These are phyloP conservation scores for Phytophthora vignae DNA, from an alignment of 352 stramenopile genomes.

Conservation along the genomic window DNA sequence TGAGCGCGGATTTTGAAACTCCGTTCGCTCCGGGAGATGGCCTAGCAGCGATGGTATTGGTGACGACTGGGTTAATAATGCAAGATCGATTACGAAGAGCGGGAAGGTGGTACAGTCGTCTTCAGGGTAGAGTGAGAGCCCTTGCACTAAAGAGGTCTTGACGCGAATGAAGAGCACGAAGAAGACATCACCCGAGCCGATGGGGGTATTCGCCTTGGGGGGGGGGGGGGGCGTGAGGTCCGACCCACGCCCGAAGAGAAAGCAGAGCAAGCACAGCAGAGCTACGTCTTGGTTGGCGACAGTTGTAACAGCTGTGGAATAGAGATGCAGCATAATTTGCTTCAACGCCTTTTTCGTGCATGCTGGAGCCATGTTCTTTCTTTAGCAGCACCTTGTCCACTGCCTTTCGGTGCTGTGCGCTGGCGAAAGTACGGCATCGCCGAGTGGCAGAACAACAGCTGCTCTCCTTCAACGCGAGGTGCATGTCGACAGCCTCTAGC, in stretches of 20 bases:
- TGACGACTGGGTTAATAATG: background rate
- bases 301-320: slow-evolving; percentile 12
- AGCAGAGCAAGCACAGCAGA: slow-evolving; percentile 30
- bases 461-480: slow-evolving; percentile 29
- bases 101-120: slow-evolving; percentile 14
- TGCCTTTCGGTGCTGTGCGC: slow-evolving; percentile 3
- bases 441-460: slow-evolving; percentile 23
- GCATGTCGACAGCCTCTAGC: slow-evolving; percentile 22
- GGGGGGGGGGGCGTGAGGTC: background rate
- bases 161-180: slow-evolving; percentile 5
- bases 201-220: background rate
- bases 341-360: slow-evolving; percentile 18
- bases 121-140: slow-evolving; percentile 2
- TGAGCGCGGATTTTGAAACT: background rate
- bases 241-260: slow-evolving; percentile 13
- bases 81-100: slow-evolving; percentile 6
- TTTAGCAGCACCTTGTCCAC: slow-evolving; percentile 22
- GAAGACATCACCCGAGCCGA: background rate
- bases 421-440: slow-evolving; percentile 32
- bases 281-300: slow-evolving; percentile 28
- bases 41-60: background rate
- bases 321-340: slow-evolving; percentile 12
- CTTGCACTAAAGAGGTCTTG: slow-evolving; percentile 11
- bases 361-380: slow-evolving; percentile 17
- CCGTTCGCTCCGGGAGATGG: background rate